phyloP scores from a whole-genome alignment of 352 stramenopile species.

The Phytophthora crassamura region DNA sequence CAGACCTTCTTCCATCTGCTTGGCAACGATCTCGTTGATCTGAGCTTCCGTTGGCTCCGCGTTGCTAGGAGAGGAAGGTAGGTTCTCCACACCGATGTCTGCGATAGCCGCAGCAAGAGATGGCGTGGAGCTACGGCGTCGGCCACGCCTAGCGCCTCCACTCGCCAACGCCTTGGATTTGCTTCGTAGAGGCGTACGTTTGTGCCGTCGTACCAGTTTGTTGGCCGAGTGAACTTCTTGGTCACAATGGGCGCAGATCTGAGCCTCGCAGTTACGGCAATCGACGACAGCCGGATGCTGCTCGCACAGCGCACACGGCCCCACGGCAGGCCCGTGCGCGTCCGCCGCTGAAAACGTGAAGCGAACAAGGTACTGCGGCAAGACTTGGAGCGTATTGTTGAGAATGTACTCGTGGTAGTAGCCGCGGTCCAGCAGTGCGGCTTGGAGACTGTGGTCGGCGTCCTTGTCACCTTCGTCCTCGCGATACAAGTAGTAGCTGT shows the following conservation, averaged over 20 bases:
- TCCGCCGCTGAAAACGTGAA: slow-evolving; percentile 57
- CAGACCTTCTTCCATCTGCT: slow-evolving; percentile 54
- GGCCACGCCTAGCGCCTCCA: slow-evolving; percentile 26
- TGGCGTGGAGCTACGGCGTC: slow-evolving; percentile 52
- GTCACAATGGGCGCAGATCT: slow-evolving; percentile 74
- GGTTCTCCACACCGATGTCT: slow-evolving; percentile 16
- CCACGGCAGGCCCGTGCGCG: slow-evolving; percentile 28
- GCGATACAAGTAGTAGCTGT: slow-evolving; percentile 72
- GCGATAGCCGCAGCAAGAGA: slow-evolving; percentile 24
- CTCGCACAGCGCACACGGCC: slow-evolving; percentile 70
- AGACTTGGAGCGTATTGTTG: slow-evolving; percentile 61
- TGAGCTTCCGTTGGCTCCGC: slow-evolving; percentile 30
- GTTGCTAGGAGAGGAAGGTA: slow-evolving; percentile 1
- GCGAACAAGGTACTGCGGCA: slow-evolving; percentile 76
- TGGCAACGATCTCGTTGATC: slow-evolving; percentile 43
- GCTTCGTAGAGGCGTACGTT: slow-evolving; percentile 48
- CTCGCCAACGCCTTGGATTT: slow-evolving; percentile 25
- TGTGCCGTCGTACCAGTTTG: slow-evolving; percentile 80
- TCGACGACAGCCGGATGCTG: slow-evolving; percentile 51
- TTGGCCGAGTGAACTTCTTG: slow-evolving; percentile 81
- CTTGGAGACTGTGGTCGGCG: slow-evolving; percentile 15
- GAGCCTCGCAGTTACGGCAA: slow-evolving; percentile 71
- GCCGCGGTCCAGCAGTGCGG: slow-evolving; percentile 32
- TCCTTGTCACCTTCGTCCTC: slow-evolving; percentile 21
- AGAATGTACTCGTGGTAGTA: slow-evolving; percentile 86